A percentile compares a stretch with the other conserved stretches of the same genome.
These are phyloP conservation scores for Polytrichum formosum DNA, from an alignment of 225 moss, liverwort and hornwort genomes.

Conservation along the genomic window DNA sequence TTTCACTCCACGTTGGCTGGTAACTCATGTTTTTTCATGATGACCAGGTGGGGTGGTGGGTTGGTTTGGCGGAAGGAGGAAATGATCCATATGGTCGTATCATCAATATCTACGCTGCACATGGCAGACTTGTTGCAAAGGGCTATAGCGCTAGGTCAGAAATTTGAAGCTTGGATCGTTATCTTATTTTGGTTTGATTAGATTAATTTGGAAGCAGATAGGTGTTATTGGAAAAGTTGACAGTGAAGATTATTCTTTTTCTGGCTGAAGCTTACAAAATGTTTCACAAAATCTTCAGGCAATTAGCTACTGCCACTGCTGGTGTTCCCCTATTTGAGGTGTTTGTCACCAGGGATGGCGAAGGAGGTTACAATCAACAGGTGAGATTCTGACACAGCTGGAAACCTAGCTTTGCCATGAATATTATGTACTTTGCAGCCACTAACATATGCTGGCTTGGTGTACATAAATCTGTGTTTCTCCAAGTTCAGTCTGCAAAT, in stretches of 20 bases:
- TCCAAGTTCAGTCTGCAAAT: too few relatives aligned
- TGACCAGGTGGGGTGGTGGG: conserved; percentile 97
- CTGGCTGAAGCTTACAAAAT: neutral
- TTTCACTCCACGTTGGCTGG: too few relatives aligned
- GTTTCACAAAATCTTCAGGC: conserved; percentile 42
- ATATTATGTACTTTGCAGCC: too few relatives aligned
- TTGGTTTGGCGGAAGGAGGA: conserved; percentile 92
- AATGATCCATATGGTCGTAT: conserved; percentile 97
- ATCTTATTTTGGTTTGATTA: neutral
- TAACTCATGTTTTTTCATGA: conserved; percentile 13
- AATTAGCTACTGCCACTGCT: conserved; percentile 77
- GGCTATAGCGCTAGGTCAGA: conserved; percentile 91
- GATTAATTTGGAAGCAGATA: neutral
- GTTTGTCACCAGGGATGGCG: conserved; percentile 70
- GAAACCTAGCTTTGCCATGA: too few relatives aligned
- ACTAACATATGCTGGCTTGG: too few relatives aligned
- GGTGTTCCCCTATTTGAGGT: conserved; percentile 95
- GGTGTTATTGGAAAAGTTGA: neutral
- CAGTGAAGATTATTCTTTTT: neutral
- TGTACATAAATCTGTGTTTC: too few relatives aligned
- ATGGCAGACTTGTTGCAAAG: conserved; percentile 87
- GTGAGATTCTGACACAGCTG: conserved; percentile 17
- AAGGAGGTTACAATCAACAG: conserved; percentile 65
- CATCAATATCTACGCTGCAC: conserved; percentile 72
- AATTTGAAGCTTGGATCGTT: neutral